Base-by-base conservation (phyloP, 805 yeast species). In the Candida sanyiensis region DNA sequence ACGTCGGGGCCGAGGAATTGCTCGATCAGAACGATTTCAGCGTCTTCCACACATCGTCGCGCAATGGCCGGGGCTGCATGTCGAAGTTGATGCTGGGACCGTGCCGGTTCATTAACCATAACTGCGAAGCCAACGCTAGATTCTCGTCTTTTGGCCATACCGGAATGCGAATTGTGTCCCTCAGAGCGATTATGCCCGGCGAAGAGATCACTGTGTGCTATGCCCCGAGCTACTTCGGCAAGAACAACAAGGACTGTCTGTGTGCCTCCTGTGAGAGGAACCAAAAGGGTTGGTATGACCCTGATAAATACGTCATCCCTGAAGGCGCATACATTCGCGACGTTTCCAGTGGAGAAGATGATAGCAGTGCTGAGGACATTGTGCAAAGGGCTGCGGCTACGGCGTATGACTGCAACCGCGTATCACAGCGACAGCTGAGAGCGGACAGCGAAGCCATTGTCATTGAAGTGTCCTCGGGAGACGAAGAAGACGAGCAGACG, bases 151-250 rank as follows among this genome's bases (percentile, higher is more conserved):
- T 44, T 0, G 15, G 22, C 12, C 50, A 55, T 10, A 38, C 35
- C 20, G 61, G 52, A 7, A 57, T 70, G 54, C 48, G 51, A 17
- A 51, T 70, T 5, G 44, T 52, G 6, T 63, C 73, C 1, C 43
- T 42, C 2, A 54, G 64, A 21, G 51, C 44, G 7, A 70, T 70
- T 16, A 35, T 50, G 1, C 49, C 58, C 3, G 74, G 74, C n/a
- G 72, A 70, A 47, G 73, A 70, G 46, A 63, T 70, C 23, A 68
- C 75, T 4, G 73, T 69, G 5, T 44, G 46, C 21, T 70, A 70
- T 47, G 57, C 74, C 2, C 47, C 57, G 4, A 58, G 59, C 43
- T 70, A 70, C 43, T 70, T 70, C 47, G 75, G 75, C 15, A 46
- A 42, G 22, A 37, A 52, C 12, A 70, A 70, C 43, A 43, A 58